Conservation (phyloP, 768 basidiomycete genomes). For the Tulasnella sp. region DNA sequence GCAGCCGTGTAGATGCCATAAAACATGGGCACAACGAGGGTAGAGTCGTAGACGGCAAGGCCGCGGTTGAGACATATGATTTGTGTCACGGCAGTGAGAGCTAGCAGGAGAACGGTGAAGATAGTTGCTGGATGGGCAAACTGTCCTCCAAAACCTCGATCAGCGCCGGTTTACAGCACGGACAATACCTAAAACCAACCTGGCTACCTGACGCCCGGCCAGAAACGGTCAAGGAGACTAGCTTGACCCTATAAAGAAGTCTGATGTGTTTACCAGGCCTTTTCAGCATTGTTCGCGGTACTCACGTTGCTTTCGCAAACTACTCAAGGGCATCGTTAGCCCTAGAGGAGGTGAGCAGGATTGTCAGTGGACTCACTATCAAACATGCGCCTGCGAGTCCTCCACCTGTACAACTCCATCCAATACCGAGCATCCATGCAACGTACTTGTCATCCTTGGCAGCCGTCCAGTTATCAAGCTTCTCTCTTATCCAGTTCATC, state of each 20-base stretch:
- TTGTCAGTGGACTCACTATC: constrained; percentile 30
- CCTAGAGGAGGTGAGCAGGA: neutral
- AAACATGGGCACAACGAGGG: constrained; percentile 86
- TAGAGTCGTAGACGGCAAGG: constrained; percentile 80
- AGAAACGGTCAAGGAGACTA: constrained; percentile 62
- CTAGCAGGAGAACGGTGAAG: constrained; percentile 47
- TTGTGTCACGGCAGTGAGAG: constrained; percentile 70
- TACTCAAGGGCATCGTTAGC: neutral
- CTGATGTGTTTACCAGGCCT: neutral
- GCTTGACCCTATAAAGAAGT: constrained; percentile 46
- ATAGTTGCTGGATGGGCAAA: constrained; percentile 73
- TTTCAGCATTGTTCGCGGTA: constrained; percentile 14
- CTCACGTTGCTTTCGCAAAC: constrained; percentile 64
- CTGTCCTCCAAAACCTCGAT: constrained; percentile 17
- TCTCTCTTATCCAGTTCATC: constrained; percentile 45
- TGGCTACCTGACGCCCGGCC: constrained; percentile 56
- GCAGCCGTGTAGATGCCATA: constrained; percentile 84
- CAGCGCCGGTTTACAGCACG: neutral
- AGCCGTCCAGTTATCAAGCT: constrained; percentile 62
- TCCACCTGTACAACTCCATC: constrained; percentile 89
- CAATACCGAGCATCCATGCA: constrained; percentile 84
- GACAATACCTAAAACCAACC: neutral
- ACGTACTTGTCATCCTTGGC: constrained; percentile 74
- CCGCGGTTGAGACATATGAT: constrained; percentile 87
- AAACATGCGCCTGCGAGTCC: constrained; percentile 80